These are phyloP conservation scores for Fusarium sp. DNA, from an alignment of 2,329 filamentous ascomycete genomes.

Conservation along the genomic window DNA sequence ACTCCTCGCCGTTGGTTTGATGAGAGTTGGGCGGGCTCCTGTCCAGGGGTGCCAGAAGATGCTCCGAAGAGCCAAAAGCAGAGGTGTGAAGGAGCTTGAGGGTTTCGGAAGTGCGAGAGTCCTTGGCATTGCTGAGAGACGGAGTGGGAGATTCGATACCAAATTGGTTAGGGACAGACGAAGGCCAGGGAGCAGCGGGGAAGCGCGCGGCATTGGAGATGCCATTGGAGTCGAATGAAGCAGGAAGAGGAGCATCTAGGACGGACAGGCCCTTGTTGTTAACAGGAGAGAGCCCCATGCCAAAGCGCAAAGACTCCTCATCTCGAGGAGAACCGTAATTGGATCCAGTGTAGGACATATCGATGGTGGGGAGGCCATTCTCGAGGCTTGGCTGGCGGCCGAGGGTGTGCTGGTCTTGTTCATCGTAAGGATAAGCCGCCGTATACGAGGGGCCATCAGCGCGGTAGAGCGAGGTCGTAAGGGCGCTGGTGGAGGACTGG, in stretches of 20 bases:
- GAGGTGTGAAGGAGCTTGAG: constrained; percentile 77
- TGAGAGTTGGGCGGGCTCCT: constrained; percentile 66
- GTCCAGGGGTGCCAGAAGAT: constrained; percentile 68
- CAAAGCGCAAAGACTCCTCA: constrained; percentile 69
- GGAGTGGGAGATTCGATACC: constrained; percentile 88
- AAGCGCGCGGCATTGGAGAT: constrained; percentile 92
- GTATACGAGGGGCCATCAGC: constrained; percentile 58
- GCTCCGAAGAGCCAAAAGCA: constrained; percentile 76
- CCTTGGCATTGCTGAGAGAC: constrained; percentile 76
- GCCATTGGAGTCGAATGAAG: constrained; percentile 96
- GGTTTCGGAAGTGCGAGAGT: constrained; percentile 73
- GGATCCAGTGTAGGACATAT: constrained; percentile 71
- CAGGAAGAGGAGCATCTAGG: constrained; percentile 90
- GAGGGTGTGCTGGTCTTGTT: constrained; percentile 61
- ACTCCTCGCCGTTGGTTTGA: constrained; percentile 69
- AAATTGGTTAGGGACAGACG: constrained; percentile 93
- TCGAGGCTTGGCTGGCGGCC: constrained; percentile 68
- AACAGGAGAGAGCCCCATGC: constrained; percentile 84
- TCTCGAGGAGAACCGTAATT: constrained; percentile 88
- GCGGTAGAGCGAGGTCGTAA: constrained; percentile 72
- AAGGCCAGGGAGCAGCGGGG: constrained; percentile 83
- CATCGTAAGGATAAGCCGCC: constrained; percentile 60
- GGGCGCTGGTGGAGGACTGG: constrained; percentile 76
- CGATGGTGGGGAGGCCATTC: constrained; percentile 70
- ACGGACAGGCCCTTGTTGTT: constrained; percentile 84